These are phyloP conservation scores for Annona cherimola DNA, from an alignment of 164 flowering plant species.

Conservation along the genomic window DNA sequence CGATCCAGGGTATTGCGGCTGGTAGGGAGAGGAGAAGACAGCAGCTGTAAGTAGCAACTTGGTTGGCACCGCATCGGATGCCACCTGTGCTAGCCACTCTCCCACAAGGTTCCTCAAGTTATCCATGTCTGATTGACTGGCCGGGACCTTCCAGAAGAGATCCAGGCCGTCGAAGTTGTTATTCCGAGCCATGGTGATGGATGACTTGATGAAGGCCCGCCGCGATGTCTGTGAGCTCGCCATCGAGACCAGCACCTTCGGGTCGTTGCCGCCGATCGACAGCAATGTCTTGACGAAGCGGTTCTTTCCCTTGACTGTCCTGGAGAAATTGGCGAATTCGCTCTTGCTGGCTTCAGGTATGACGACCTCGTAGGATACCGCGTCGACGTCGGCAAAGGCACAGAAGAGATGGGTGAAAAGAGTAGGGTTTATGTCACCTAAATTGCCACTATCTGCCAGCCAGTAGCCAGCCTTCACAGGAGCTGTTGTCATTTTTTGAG, in stretches of 20 bases:
- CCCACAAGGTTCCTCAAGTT: slow-evolving; percentile 29
- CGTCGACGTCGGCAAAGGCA: slow-evolving; percentile 32
- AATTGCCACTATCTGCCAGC: slow-evolving; percentile 20
- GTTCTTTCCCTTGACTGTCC: slow-evolving; percentile 5
- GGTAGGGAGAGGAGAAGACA: slow-evolving; percentile 2
- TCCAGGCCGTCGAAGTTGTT: slow-evolving; percentile 42
- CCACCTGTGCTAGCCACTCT: slow-evolving; percentile 39
- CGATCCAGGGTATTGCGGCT: too few relatives aligned
- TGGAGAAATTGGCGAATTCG: slow-evolving; percentile 32
- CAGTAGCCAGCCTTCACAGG: slow-evolving; percentile 24
- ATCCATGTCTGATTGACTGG: slow-evolving; percentile 19
- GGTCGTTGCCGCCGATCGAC: slow-evolving; percentile 22
- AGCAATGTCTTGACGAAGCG: slow-evolving; percentile 20
- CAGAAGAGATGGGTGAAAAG: slow-evolving; percentile 49
- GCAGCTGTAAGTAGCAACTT: slow-evolving; percentile 14
- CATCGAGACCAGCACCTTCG: slow-evolving; percentile 20
- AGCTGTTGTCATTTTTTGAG: too few relatives aligned
- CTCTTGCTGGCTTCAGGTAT: slow-evolving; percentile 14
- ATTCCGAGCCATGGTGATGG: slow-evolving; percentile 29
- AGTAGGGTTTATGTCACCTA: slow-evolving; percentile 21
- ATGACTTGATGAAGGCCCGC: slow-evolving; percentile 36
- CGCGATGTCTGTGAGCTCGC: slow-evolving; percentile 22
- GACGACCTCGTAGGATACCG: slow-evolving; percentile 18
- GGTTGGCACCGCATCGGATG: slow-evolving; percentile 15
- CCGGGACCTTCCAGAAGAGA: slow-evolving; percentile 31